Evolutionary conservation across 192 early-diverging fungal genomes (phyloP).

Genomic region (Coemansia interrupta): DNA sequence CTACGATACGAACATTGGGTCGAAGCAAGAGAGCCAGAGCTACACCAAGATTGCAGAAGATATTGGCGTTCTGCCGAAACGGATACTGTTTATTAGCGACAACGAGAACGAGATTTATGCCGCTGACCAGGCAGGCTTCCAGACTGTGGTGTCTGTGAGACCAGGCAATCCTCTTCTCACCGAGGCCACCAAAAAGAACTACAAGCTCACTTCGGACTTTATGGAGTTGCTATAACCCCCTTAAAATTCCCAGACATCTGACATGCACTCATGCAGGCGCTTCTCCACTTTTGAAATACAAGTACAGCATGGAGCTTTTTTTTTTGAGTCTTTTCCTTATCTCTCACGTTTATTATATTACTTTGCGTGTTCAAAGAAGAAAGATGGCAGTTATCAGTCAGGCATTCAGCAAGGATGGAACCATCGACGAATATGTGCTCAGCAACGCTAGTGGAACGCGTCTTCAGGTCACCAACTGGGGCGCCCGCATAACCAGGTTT

Average conservation of each 20-base stretch:
- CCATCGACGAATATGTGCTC: constrained; percentile 27
- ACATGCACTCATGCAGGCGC: too few species aligned
- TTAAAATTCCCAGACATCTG: too few species aligned
- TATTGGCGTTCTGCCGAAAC: constrained; percentile 54
- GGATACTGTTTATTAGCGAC: constrained; percentile 88
- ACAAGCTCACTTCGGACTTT: constrained; percentile 17
- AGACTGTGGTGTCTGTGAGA: constrained; percentile 65
- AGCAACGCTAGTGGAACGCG: constrained; percentile 27
- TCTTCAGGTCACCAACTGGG: constrained; percentile 57
- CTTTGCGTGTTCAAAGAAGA: neutral
- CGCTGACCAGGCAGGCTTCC: constrained; percentile 67
- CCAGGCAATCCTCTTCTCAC: constrained; percentile 63
- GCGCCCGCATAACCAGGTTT: constrained; percentile 67
- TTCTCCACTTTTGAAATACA: neutral
- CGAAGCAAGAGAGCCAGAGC: constrained; percentile 65
- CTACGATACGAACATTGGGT: constrained; percentile 90
- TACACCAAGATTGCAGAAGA: constrained; percentile 73
- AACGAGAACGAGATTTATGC: constrained; percentile 81
- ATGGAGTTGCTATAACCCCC: constrained; percentile 8
- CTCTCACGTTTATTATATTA: neutral
- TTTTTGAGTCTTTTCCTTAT: neutral
- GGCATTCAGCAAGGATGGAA: constrained; percentile 35
- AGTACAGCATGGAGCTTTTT: neutral
- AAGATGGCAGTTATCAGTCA: constrained; percentile 36
- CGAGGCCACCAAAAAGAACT: constrained; percentile 3